These are phyloP conservation scores for Yamadazyma trypodendri DNA, from an alignment of 1,139 yeast genomes.

Conservation along the genomic window DNA sequence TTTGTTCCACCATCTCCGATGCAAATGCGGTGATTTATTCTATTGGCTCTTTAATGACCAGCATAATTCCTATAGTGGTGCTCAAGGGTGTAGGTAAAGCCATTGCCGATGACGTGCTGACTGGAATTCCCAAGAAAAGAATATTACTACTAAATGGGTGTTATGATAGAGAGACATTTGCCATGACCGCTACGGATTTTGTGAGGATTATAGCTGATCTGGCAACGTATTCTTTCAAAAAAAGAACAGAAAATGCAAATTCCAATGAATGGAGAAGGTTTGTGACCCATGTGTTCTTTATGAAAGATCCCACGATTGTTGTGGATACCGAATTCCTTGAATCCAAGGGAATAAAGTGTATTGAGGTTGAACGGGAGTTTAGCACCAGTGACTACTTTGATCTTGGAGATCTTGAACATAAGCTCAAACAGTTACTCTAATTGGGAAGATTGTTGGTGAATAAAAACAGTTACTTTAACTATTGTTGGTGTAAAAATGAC, in stretches of 20 bases:
- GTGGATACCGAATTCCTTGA: slow-evolving; percentile 45
- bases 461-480: too few species aligned
- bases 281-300: slow-evolving; percentile 57
- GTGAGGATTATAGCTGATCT: slow-evolving; percentile 52
- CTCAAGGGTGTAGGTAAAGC: slow-evolving; percentile 72
- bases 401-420: slow-evolving; percentile 34
- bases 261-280: slow-evolving; percentile 36
- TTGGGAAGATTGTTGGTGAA: neutral
- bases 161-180: slow-evolving; percentile 73
- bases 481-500: too few species aligned
- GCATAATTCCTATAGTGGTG: slow-evolving; percentile 74
- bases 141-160: slow-evolving; percentile 68
- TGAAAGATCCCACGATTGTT: slow-evolving; percentile 44
- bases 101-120: slow-evolving; percentile 32
- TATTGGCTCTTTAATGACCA: slow-evolving; percentile 86
- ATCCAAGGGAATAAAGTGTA: slow-evolving; percentile 45
- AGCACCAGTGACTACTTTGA: slow-evolving; percentile 32
- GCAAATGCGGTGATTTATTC: slow-evolving; percentile 69
- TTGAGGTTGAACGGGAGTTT: slow-evolving; percentile 34
- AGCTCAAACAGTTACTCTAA: slow-evolving; percentile 23
- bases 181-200: slow-evolving; percentile 61
- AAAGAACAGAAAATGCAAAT: slow-evolving; percentile 6
- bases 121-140: slow-evolving; percentile 34
- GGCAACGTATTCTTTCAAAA: slow-evolving; percentile 39
- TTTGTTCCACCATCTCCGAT: slow-evolving; percentile 48